Evolutionary conservation across 495 filamentous ascomycete genomes (phyloP).

Genomic region (Terfezia claveryi): DNA sequence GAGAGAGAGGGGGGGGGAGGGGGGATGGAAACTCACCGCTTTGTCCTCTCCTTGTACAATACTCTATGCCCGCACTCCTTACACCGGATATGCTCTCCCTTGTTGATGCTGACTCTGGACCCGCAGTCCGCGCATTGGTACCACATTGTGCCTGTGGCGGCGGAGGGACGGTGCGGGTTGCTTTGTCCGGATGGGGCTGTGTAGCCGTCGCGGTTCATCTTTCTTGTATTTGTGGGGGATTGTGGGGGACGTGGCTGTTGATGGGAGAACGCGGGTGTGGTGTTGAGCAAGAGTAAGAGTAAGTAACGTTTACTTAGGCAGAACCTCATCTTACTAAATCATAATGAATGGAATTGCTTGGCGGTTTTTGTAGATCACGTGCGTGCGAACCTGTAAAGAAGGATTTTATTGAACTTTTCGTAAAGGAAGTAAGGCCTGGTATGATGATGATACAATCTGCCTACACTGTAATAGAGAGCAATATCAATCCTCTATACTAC

Average conservation of each 20-base stretch:
- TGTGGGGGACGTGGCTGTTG: not conserved
- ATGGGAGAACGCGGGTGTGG: not conserved
- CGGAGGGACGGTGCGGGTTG: not conserved
- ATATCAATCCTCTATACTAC: not conserved
- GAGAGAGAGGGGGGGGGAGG: too few species aligned
- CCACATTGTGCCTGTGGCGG: conserved; percentile 30
- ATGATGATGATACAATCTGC: not conserved
- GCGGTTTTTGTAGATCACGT: too few species aligned
- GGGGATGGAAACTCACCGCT: conserved; percentile 59
- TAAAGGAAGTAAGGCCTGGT: not conserved
- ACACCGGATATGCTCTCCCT: conserved; percentile 76
- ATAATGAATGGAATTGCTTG: too few species aligned
- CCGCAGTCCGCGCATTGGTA: conserved; percentile 94
- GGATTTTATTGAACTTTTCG: too few species aligned
- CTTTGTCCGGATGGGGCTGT: not conserved
- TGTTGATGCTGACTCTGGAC: conserved; percentile 52
- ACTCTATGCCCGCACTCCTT: conserved; percentile 92
- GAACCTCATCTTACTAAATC: too few species aligned
- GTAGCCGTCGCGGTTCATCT: not conserved
- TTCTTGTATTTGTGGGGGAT: not conserved
- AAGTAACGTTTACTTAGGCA: too few species aligned
- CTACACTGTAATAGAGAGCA: not conserved
- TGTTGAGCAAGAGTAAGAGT: not conserved
- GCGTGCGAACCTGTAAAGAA: too few species aligned
- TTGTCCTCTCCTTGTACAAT: conserved; percentile 92